Evolutionary conservation across 495 filamentous ascomycete species (phyloP), one percentile per base, ranked within the genome.

Genomic region (Aspergillus bridgeri): DNA sequence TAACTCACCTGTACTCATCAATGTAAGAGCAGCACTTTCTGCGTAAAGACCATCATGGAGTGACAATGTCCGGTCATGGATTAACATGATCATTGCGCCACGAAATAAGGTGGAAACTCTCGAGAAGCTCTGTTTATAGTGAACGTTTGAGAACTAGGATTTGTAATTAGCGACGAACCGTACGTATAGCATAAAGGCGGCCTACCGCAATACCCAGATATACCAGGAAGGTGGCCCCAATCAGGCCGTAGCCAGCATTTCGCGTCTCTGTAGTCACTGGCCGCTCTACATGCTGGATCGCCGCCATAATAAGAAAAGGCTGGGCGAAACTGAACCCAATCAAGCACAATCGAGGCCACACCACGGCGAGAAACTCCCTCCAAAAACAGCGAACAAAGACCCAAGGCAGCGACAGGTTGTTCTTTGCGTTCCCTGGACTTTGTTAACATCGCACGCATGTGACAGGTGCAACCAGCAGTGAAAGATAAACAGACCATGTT

Each of bases 1-100:
- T 48, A 18, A 18, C 46, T 48, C 18, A 48, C 46, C 19, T 48
- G 79, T 82, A 74, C 79, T 85, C 76, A 85, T 84, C 5, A 87
- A 68, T 0, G 84, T 85, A 1, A 84, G 51, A 0, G 79, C 76
- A 6, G 75, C 72, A 2, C 81, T 69, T 51, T 81, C 72, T 27
- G 76, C 75, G 0, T 71, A 65, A 5, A 64, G 61, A 1, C 71
- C 69, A 11, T 76, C 63, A 24, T 65, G 75, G 15, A 75, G 62
- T 2, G 66, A 65, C 24, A 72, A 67, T 2, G 82, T 77, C 54
- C 68, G 65, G 23, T 65, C 64, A 58, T 81, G 85, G 21, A 86
- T 73, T 38, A 81, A 68, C 4, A 71, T 73, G 7, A 80, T 73
- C 6, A 87, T 62, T 22, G 76, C 74, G 3, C 81, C 83, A 17